Base-by-base conservation (phyloP, 2,329 filamentous ascomycete genomes). In the Cucurbitaria berberidis region DNA sequence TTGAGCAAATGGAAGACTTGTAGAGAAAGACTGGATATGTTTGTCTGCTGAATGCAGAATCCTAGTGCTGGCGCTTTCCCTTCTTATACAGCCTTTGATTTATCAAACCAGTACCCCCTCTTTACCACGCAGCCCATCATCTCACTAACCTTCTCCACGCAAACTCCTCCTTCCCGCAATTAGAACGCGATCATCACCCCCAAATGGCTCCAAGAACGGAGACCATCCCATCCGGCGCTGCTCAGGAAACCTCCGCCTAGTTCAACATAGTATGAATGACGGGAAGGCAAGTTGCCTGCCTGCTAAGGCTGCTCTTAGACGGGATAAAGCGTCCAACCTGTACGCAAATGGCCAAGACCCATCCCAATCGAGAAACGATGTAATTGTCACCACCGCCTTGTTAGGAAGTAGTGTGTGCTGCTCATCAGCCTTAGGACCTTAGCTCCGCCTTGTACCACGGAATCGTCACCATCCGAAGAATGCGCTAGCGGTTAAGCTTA, bases 401-500 rank as follows among this genome's bases (percentile, higher is more conserved):
- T 22, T 13, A 15, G 36, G 36, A 39, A 39, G 11, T 22, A 11
- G 11, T 24, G 35, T 38, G n/a, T 38, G 35, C 2, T 11, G 35
- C 21, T 38, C 35, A n/a, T n/a, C 6, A 7, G 10, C 18, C 16
- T 10, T 38, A 36, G 34, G 34, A 13, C 34, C 9, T 36, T 13
- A 18, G 15, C 34, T 4, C 34, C 34, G 13, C 13, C 19, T 19
- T 39, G 36, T 39, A n/a, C 11, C 13, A 21, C 36, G 40, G 40
- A 42, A 26, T 26, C 13, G 11, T n/a, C 3, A 27, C 6, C 40
- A 29, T 42, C 40, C 40, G 40, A 16, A 19, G 13, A 8, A 19
- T 26, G 24, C 46, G 36, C 42, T 43, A 38, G 34, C 46, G 46
- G 34, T 24, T 22, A 39, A 35, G 27, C 27, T 27, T 46, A 24